Percentiles rank a stretch among this genome's conserved stretches.
These are phyloP conservation scores for Colletotrichum sansevieriae DNA, from an alignment of 2,329 filamentous ascomycete species.

Conservation along the genomic window DNA sequence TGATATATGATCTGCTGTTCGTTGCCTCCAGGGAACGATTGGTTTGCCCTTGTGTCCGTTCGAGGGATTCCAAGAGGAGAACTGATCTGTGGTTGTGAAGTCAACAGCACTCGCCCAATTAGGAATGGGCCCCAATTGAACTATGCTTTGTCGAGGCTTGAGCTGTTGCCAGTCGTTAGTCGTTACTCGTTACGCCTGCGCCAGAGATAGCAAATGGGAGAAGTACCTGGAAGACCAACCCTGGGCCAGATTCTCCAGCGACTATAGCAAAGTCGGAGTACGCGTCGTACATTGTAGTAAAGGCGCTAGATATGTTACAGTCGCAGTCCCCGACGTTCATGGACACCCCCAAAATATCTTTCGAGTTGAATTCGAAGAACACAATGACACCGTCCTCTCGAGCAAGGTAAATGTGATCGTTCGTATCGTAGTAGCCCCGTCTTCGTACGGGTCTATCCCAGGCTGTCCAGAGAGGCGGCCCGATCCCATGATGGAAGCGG, in stretches of 20 bases:
- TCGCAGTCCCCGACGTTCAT: slow-evolving; percentile 74
- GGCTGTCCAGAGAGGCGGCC: slow-evolving; percentile 78
- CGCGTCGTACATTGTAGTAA: slow-evolving; percentile 78
- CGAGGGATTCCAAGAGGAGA: slow-evolving; percentile 48
- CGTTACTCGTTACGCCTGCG: not conserved
- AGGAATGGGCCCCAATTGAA: slow-evolving; percentile 63
- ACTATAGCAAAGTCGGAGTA: slow-evolving; percentile 84
- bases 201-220: not conserved
- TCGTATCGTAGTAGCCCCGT: slow-evolving; percentile 69
- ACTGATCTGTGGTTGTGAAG: slow-evolving; percentile 61
- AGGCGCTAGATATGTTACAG: slow-evolving; percentile 84
- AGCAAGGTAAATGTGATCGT: slow-evolving; percentile 87
- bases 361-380: slow-evolving; percentile 76
- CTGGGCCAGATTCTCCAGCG: slow-evolving; percentile 82
- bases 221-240: slow-evolving; percentile 78
- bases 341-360: slow-evolving; percentile 66
- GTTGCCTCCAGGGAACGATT: slow-evolving; percentile 31
- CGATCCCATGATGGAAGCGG: slow-evolving; percentile 60
- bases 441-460: slow-evolving; percentile 85
- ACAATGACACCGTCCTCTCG: slow-evolving; percentile 88
- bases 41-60: slow-evolving; percentile 46
- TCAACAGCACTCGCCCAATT: slow-evolving; percentile 75
- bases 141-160: slow-evolving; percentile 43
- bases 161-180: slow-evolving; percentile 24
- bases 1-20: slow-evolving; percentile 24